Evolutionary conservation across 495 filamentous ascomycete species (phyloP).

Genomic region (Aspergillus panamensis): DNA sequence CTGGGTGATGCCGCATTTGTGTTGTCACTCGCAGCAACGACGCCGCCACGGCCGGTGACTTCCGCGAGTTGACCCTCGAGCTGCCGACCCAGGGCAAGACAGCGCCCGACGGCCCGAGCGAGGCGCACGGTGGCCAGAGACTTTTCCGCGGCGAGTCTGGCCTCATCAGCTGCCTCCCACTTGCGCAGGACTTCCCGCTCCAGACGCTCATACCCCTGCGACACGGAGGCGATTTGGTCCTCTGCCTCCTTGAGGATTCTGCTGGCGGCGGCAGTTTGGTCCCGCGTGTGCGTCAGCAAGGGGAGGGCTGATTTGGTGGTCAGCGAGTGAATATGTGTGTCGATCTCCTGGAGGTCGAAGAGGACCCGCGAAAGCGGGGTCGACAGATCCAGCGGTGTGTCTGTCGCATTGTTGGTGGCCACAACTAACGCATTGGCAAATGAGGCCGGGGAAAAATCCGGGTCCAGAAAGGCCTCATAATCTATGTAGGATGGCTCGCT

Average conservation of each 20-base stretch:
- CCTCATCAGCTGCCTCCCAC: conserved; percentile 75
- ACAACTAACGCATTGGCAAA: conserved; percentile 90
- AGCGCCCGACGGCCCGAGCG: conserved; percentile 69
- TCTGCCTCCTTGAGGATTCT: conserved; percentile 69
- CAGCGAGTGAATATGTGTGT: conserved; percentile 88
- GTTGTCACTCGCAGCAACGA: conserved; percentile 9
- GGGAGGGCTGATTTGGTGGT: conserved; percentile 82
- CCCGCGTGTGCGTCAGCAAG: conserved; percentile 72
- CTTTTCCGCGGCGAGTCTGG: conserved; percentile 65
- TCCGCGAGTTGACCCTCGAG: conserved; percentile 78
- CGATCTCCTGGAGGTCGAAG: conserved; percentile 96
- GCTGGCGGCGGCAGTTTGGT: conserved; percentile 63
- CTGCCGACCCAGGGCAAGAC: conserved; percentile 76
- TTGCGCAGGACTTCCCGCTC: conserved; percentile 78
- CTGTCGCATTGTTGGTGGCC: conserved; percentile 85
- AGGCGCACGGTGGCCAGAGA: conserved; percentile 77
- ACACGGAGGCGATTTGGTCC: conserved; percentile 70
- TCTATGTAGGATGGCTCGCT: conserved; percentile 82
- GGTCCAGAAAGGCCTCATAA: conserved; percentile 87
- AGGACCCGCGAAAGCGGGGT: conserved; percentile 91
- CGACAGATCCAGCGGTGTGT: conserved; percentile 85
- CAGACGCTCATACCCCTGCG: conserved; percentile 77
- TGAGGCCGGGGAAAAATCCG: conserved; percentile 69
- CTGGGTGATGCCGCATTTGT: conserved; percentile 14
- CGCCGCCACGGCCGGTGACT: conserved; percentile 43